Percentiles rank a stretch among this genome's conserved stretches.
These are phyloP conservation scores for Bretziella fagacearum DNA, from an alignment of 2,329 filamentous ascomycete genomes.

Conservation along the genomic window DNA sequence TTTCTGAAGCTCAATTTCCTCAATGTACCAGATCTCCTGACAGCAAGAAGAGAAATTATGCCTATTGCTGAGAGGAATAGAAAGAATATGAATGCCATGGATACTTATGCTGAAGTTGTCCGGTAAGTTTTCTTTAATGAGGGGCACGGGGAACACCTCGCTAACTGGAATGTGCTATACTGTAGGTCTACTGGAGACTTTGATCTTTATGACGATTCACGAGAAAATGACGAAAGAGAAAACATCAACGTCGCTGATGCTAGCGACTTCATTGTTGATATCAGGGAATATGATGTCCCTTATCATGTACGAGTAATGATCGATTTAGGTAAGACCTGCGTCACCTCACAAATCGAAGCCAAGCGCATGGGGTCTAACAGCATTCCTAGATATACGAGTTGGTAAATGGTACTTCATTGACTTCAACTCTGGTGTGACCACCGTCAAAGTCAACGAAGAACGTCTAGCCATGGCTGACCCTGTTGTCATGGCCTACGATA, in stretches of 20 bases:
- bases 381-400: constrained; percentile 61
- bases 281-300: constrained; percentile 96
- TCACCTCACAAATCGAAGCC: background rate
- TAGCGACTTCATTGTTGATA: constrained; percentile 95
- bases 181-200: constrained; percentile 59
- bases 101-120: constrained; percentile 93
- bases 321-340: constrained; percentile 47
- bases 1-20: constrained; percentile 76
- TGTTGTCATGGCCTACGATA: constrained; percentile 98
- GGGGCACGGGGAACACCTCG: background rate
- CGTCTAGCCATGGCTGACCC: constrained; percentile 82
- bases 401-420: constrained; percentile 96
- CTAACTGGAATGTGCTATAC: constrained; percentile 16
- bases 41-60: constrained; percentile 68
- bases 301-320: constrained; percentile 99
- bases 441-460: constrained; percentile 71
- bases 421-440: constrained; percentile 75
- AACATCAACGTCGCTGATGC: constrained; percentile 66
- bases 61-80: constrained; percentile 93
- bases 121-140: constrained; percentile 37
- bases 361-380: constrained; percentile 17
- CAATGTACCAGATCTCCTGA: constrained; percentile 73
- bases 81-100: constrained; percentile 91
- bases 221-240: constrained; percentile 63
- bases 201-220: constrained; percentile 83